Evolutionary conservation across 2,329 filamentous ascomycete genomes (phyloP), one percentile per base, ranked within the genome.

Genomic region (Cladorrhinum sp.): DNA sequence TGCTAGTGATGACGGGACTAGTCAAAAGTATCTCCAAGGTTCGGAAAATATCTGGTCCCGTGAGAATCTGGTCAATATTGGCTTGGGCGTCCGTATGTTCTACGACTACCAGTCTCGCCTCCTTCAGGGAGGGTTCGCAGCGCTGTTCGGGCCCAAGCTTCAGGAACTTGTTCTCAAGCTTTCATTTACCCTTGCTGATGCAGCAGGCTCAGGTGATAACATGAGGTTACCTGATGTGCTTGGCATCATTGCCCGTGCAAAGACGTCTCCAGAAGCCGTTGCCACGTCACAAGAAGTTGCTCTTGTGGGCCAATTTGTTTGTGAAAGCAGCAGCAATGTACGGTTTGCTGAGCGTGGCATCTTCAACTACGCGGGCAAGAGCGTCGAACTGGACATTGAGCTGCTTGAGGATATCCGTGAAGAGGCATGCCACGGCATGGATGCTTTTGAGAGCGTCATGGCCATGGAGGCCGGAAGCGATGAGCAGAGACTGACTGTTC

Each of bases 371-470:
- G 80, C 80, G 0, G 73, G 75, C 16, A 76, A 74, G 58, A 79
- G 77, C 2, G 79, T 83, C 0, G 73, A 79, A 62, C 73, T 81
- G 2, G 80, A 84, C 50, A 81, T 83, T 55, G 77, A 78, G 57
- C 76, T 84, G 1, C 74, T 84, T 2, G 81, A 84, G 62, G 78
- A 81, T 57, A 77, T 84, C 1, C 76, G 81, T 6, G 77, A 80
- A 52, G 81, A 84, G 63, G 79, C 78, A 0, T 82, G 80, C 55
- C 73, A 73, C 22, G 82, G 81, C 8, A 84, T 84, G 79, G 81
- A 84, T 61, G 81, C 81, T 0, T 82, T 82, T 24, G 79, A 78
- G 50, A 75, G 73, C 22, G 72, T 83, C 25, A 76, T 77, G 64
- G 71, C 72, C 22, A 72, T 77, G 22, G 76, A 77, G n/a, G 70